Evolutionary conservation across 2,329 filamentous ascomycete species (phyloP).

Genomic region (Claviceps sp.): DNA sequence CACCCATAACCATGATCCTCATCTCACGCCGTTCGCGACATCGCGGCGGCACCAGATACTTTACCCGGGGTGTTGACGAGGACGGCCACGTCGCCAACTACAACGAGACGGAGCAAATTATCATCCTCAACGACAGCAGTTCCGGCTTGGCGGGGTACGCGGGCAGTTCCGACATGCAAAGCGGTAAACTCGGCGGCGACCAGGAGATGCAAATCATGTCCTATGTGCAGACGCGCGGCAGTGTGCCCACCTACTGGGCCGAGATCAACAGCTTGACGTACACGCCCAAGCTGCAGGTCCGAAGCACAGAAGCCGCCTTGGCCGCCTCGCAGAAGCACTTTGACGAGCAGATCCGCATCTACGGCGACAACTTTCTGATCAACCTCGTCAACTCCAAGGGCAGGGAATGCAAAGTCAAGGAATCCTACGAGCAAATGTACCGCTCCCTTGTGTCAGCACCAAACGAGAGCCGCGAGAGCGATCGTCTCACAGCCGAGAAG

Average conservation of each 20-base stretch:
- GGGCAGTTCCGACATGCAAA: constrained; percentile 62
- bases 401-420: constrained; percentile 77
- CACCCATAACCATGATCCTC: constrained; percentile 69
- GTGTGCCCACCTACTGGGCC: constrained; percentile 90
- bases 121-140: constrained; percentile 73
- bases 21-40: constrained; percentile 83
- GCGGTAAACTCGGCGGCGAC: constrained; percentile 49
- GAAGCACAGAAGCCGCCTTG: constrained; percentile 67
- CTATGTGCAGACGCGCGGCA: constrained; percentile 93
- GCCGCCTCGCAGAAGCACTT: constrained; percentile 78
- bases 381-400: constrained; percentile 96
- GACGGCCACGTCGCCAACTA: constrained; percentile 95
- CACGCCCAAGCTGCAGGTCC: constrained; percentile 78
- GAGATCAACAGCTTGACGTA: constrained; percentile 92
- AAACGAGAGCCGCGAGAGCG: constrained; percentile 49
- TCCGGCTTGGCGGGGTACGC: constrained; percentile 69
- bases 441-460: constrained; percentile 59
- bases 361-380: constrained; percentile 94
- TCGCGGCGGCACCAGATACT: constrained; percentile 83
- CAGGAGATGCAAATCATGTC: constrained; percentile 81
- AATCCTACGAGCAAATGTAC: constrained; percentile 86
- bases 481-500: constrained; percentile 60
- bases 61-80: constrained; percentile 87
- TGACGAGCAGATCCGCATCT: constrained; percentile 80
- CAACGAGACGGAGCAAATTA: constrained; percentile 92